A percentile compares a stretch with the other conserved stretches of the same genome.
Conservation (phyloP, 2,329 filamentous ascomycete genomes). For the Keithomyces neogunnii region DNA sequence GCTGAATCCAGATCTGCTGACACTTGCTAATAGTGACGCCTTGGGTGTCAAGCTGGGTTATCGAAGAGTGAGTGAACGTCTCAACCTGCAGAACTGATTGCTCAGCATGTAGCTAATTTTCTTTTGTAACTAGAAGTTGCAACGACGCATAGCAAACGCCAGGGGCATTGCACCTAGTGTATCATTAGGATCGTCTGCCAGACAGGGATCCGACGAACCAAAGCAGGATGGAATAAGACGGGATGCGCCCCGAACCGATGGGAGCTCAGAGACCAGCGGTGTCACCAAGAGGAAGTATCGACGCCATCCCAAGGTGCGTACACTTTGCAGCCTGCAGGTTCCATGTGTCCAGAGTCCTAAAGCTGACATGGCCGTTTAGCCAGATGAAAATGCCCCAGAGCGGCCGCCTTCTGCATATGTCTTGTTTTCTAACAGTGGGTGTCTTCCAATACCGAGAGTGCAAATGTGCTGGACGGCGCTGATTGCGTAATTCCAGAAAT, state of each 20-base stretch:
- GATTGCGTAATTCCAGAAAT: conserved; percentile 47
- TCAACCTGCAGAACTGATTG: conserved; percentile 9
- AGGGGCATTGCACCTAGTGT: conserved; percentile 51
- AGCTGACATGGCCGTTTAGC: conserved; percentile 28
- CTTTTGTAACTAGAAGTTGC: conserved; percentile 57
- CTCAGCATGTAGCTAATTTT: conserved; percentile 6
- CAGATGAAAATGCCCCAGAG: conserved; percentile 73
- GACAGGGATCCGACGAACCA: conserved; percentile 42
- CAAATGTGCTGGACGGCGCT: not conserved
- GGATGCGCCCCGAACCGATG: conserved; percentile 39
- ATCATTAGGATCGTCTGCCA: conserved; percentile 40
- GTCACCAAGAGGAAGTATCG: conserved; percentile 66
- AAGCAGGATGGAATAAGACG: conserved; percentile 45
- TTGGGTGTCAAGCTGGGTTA: conserved; percentile 75
- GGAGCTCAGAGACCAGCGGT: conserved; percentile 32
- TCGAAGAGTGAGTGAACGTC: conserved; percentile 55
- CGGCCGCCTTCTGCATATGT: conserved; percentile 77
- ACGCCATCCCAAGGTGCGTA: conserved; percentile 61
- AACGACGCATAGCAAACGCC: conserved; percentile 70
- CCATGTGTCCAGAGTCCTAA: not conserved
- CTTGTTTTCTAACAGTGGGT: conserved; percentile 74
- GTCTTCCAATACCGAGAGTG: not conserved
- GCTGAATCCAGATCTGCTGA: conserved; percentile 11
- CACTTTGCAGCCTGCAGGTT: not conserved
- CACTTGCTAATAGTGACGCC: conserved; percentile 46